Evolutionary conservation across 352 stramenopile genomes (phyloP), one percentile per base, ranked within the genome.

Genomic region (Pythium sukuiense): DNA sequence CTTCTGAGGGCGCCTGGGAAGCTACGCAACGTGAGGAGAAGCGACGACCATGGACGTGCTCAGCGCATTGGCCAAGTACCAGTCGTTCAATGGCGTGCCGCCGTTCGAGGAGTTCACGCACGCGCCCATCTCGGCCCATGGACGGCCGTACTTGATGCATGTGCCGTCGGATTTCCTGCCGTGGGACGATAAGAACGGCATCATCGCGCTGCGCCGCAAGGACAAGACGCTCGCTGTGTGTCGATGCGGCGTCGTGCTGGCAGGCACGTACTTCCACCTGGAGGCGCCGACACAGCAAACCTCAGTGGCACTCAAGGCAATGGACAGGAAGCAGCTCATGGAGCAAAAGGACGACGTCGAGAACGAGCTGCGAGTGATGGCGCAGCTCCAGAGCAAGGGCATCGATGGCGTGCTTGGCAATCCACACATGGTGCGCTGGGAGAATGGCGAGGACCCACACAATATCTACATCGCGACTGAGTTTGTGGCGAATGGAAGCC

Each of bases 381-480:
- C 70, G 48, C 80, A 89, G 62, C 71, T 95, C 54, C 87, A 95
- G 63, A 87, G 81, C 69, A 75, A 69, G 26, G 85, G 87, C n/a
- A 69, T 95, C 18, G 83, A 93, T 35, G 77, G 83, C n/a, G 81
- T 80, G 20, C 69, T 93, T 37, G 69, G 58, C 32, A 95, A 92
- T 58, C 62, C 74, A 20, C 76, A 93, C 69, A 81, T 93, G 70
- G 77, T 95, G 53, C 80, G 84, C 27, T 95, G 87, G 87, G 87
- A 93, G 59, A 88, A 81, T 59, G 74, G 77, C 2, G 77, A 85
- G 55, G 86, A 93, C 63, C 52, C 45, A 8, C 79, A 83, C 71
- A 95, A 95, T 58, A 63, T 89, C 53, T 95, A 95, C 71, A 79
- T 95, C 49, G 85, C 83, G 30, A 95, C 87, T 6, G 87, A 95